These are phyloP conservation scores for Pichia membranifaciens DNA, from an alignment of 805 yeast species.

Conservation along the genomic window DNA sequence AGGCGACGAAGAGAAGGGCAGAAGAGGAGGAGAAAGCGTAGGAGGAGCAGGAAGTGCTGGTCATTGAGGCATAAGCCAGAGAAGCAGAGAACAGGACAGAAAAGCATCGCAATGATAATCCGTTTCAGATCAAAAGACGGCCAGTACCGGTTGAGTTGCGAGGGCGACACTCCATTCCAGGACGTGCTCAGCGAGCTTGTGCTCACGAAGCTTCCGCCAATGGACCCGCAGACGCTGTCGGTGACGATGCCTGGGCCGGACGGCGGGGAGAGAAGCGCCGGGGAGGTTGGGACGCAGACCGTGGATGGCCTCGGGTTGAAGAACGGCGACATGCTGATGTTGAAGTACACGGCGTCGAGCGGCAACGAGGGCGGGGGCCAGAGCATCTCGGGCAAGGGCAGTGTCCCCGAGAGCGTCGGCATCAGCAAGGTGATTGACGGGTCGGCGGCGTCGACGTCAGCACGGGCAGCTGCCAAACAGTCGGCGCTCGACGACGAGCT, in stretches of 20 bases:
- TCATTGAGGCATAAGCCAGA: neutral
- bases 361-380: constrained; percentile 1
- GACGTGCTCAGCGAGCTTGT: constrained; percentile 24
- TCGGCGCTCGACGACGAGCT: constrained; percentile 60
- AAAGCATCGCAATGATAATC: constrained; percentile 46
- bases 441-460: too few relatives aligned
- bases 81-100: too few relatives aligned
- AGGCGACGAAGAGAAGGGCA: too few relatives aligned
- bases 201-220: constrained; percentile 29
- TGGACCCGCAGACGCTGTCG: neutral
- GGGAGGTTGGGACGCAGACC: constrained; percentile 10
- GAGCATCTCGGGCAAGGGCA: constrained; percentile 13
- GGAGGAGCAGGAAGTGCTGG: too few relatives aligned
- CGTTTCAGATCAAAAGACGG: constrained; percentile 86
- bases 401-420: neutral
- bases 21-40: too few relatives aligned
- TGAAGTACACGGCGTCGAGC: constrained; percentile 30
- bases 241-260: neutral
- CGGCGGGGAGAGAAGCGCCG: neutral
- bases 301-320: constrained; percentile 42
- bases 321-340: constrained; percentile 55
- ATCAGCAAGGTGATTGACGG: neutral
- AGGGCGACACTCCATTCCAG: constrained; percentile 15
- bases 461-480: constrained; percentile 38
- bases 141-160: constrained; percentile 57